Percentiles rank a stretch among this genome's conserved stretches.
Conservation (phyloP, 1,284 basidiomycete genomes). For the Vanrija sp. region DNA sequence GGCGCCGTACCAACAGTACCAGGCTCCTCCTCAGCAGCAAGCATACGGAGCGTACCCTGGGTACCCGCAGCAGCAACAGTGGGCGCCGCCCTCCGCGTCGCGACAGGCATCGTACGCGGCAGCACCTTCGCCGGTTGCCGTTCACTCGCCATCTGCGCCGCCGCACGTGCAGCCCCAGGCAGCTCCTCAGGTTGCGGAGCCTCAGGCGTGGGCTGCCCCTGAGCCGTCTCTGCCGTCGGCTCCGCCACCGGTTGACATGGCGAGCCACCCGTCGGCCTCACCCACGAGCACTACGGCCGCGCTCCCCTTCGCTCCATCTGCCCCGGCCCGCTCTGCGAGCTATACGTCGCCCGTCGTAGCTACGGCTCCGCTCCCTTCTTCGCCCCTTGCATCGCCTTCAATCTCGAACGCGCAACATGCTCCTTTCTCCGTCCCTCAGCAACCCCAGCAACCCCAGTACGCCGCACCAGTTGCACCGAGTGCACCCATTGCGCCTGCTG, state of each 20-base stretch:
- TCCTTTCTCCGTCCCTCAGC: conserved; percentile 1
- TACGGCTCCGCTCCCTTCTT: neutral
- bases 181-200: conserved; percentile 12
- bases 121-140: neutral
- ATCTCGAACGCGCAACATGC: neutral
- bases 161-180: conserved; percentile 56
- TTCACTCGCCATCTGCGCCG: conserved; percentile 35
- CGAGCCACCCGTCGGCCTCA: conserved; percentile 25
- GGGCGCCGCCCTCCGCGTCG: conserved; percentile 6
- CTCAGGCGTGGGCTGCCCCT: conserved; percentile 6
- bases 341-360: conserved; percentile 1
- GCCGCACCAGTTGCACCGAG: conserved; percentile 10
- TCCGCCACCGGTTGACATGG: conserved; percentile 21
- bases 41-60: conserved; percentile 17
- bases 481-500: conserved; percentile 14
- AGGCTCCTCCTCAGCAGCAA: conserved; percentile 12
- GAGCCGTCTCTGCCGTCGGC: neutral
- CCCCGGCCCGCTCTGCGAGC: conserved; percentile 3
- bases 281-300: conserved; percentile 27
- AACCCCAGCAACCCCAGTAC: conserved; percentile 12
- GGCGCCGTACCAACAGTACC: conserved; percentile 18
- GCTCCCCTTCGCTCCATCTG: conserved; percentile 24
- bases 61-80: conserved; percentile 1
- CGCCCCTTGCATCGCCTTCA: neutral
- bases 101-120: conserved; percentile 21